Evolutionary conservation across 2,329 filamentous ascomycete genomes (phyloP).

Genomic region (Aspergillus puulaauensis): DNA sequence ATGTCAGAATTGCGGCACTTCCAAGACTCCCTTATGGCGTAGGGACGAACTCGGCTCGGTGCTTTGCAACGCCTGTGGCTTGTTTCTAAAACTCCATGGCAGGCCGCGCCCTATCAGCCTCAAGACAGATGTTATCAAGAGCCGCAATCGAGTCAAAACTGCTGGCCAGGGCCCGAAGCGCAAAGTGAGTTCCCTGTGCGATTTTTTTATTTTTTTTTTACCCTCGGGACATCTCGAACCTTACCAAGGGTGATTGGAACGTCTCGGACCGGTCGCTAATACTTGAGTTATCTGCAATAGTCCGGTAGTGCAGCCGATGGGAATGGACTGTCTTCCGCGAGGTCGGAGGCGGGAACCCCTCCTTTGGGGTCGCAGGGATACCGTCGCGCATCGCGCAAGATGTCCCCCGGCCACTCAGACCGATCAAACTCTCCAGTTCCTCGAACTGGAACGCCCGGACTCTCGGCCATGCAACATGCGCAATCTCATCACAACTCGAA

Average conservation of each 20-base stretch:
- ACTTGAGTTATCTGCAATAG: slow-evolving; percentile 26
- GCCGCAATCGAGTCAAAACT: slow-evolving; percentile 95
- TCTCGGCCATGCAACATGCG: slow-evolving; percentile 51
- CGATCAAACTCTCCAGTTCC: slow-evolving; percentile 76
- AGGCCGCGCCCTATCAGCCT: slow-evolving; percentile 90
- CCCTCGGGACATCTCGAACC: slow-evolving; percentile 6
- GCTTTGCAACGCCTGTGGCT: slow-evolving; percentile 95
- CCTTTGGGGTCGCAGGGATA: slow-evolving; percentile 58
- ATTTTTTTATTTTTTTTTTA: slow-evolving; percentile 30
- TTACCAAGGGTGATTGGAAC: not conserved
- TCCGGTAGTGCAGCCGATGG: slow-evolving; percentile 46
- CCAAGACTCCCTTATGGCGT: slow-evolving; percentile 94
- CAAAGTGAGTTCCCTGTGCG: slow-evolving; percentile 61
- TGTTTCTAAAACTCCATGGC: slow-evolving; percentile 96
- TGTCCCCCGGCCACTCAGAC: slow-evolving; percentile 69
- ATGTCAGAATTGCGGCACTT: slow-evolving; percentile 94
- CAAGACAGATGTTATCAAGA: slow-evolving; percentile 99
- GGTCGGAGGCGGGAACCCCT: slow-evolving; percentile 57
- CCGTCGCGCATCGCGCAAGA: slow-evolving; percentile 69
- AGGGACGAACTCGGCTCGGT: slow-evolving; percentile 94
- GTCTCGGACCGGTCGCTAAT: slow-evolving; percentile 26
- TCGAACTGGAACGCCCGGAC: slow-evolving; percentile 72
- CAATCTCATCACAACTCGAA: slow-evolving; percentile 65
- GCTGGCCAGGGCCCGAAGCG: slow-evolving; percentile 75
- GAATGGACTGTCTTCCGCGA: slow-evolving; percentile 60